Evolutionary conservation across 75 land plant genomes (phyloP), one percentile per base, ranked within the genome.

Genomic region (Selaginella moellendorffii): DNA sequence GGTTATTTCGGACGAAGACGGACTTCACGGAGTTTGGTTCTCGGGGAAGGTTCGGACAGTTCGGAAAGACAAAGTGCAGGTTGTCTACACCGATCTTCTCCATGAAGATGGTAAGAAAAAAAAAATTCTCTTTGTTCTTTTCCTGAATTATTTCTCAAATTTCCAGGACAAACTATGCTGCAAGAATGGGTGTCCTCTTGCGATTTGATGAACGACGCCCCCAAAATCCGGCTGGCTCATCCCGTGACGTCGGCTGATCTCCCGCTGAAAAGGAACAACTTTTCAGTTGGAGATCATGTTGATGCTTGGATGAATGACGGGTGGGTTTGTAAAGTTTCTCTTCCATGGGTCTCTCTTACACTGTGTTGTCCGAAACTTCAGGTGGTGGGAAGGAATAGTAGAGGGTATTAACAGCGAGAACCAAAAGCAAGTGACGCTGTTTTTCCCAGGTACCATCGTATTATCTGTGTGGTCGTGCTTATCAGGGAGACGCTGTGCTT

Each of bases 241-340:
- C 83, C 87, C 1, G 61, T 76, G 58, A 76, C 76, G 56, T 67
- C 63, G 21, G 46, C 46, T 36, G 14, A 36, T 5, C 46, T 77
- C 26, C 86, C 80, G 31, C 54, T 74, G 59, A 84, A 74, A 18
- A 75, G 62, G 29, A 68, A 74, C 71, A 67, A 26, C 25, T 89
- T 89, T 87, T 74, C 81, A 51, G 79, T 82, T 61, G 96, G 99
- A 54, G 99, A 95, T 71, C 86, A 28, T 31, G 90, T 89, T 54
- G 99, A 95, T 84, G 99, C 81, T 17, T 86, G 80, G 80, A 73
- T 84, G 23, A 70, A 70, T 26, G 77, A 86, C 31, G 79, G 87
- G 99, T 95, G 74, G 69, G n/a, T n/a, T n/a, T n/a, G n/a, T n/a
- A n/a, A n/a, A n/a, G n/a, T n/a, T n/a, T n/a, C n/a, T n/a, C n/a